Percentiles rank a stretch among this genome's conserved stretches.
Conservation (phyloP, 1,284 basidiomycete species). For the Papiliotrema terrestris region DNA sequence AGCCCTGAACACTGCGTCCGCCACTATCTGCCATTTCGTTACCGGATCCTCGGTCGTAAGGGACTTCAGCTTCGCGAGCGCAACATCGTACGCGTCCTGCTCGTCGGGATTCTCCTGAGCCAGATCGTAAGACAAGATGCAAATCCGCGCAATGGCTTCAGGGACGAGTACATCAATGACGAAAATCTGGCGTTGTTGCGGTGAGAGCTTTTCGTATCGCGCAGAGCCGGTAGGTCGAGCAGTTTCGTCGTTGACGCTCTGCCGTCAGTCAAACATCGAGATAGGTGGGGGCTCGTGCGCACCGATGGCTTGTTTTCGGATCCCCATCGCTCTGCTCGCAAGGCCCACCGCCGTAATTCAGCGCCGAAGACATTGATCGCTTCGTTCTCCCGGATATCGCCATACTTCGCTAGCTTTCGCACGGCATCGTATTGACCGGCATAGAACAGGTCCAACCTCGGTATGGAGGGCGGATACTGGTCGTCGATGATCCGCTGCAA, state of each 20-base stretch:
- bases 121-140: too few species aligned
- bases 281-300: neutral
- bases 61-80: too few species aligned
- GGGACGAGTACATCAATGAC: slow-evolving; percentile 23
- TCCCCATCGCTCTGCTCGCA: slow-evolving; percentile 6
- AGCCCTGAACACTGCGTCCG: too few species aligned
- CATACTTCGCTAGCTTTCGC: slow-evolving; percentile 8
- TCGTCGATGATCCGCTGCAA: slow-evolving; percentile 22
- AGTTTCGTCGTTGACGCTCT: slow-evolving; percentile 4
- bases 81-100: too few species aligned
- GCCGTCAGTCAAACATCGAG: neutral
- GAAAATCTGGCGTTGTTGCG: slow-evolving; percentile 8
- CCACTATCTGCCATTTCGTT: too few species aligned
- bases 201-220: slow-evolving; percentile 21
- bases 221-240: slow-evolving; percentile 21
- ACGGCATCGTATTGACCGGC: neutral
- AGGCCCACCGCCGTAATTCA: slow-evolving; percentile 26
- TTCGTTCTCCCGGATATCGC: slow-evolving; percentile 26
- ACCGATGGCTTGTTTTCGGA: too few species aligned
- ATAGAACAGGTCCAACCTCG: slow-evolving; percentile 31
- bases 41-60: too few species aligned
- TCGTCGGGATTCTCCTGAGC: too few species aligned
- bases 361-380: slow-evolving; percentile 18
- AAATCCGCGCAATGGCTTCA: slow-evolving; percentile 26
- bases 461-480: slow-evolving; percentile 26